phyloP scores from a whole-genome alignment of 2,329 filamentous ascomycete species.

The Trichocomaceae sp. region DNA sequence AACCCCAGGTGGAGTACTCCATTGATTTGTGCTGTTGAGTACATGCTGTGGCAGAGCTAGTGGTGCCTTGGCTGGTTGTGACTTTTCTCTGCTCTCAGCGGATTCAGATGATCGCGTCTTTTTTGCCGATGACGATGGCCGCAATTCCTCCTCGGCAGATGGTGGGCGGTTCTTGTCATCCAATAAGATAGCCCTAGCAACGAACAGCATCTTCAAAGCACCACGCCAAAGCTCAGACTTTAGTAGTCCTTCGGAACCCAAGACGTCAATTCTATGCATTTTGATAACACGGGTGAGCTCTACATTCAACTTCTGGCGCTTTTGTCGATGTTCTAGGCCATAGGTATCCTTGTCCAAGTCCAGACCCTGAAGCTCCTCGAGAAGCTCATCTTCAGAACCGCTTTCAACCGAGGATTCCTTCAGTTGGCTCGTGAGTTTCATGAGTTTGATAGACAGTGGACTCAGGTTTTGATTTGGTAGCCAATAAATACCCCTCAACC shows the following conservation, averaged over 20 bases:
- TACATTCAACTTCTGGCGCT: constrained; percentile 19
- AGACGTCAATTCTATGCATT: constrained; percentile 23
- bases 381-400: constrained; percentile 1
- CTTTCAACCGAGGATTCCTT: neutral
- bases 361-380: neutral
- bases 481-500: constrained; percentile 26
- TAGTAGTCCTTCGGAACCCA: constrained; percentile 21
- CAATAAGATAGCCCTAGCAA: constrained; percentile 25
- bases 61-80: neutral
- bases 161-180: constrained; percentile 20
- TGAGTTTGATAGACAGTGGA: neutral
- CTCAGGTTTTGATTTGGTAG: constrained; percentile 20
- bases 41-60: neutral
- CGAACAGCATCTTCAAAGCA: constrained; percentile 24
- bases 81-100: neutral
- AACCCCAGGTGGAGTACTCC: neutral
- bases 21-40: neutral
- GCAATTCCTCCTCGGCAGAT: constrained; percentile 4
- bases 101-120: neutral
- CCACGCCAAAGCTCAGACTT: constrained; percentile 24
- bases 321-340: constrained; percentile 14
- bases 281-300: constrained; percentile 24
- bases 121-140: neutral
- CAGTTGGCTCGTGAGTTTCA: neutral
- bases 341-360: constrained; percentile 11